A percentile compares a stretch with the other conserved stretches of the same genome.
phyloP scores from a whole-genome alignment of 257 asterid species.

The Salvia splendens region DNA sequence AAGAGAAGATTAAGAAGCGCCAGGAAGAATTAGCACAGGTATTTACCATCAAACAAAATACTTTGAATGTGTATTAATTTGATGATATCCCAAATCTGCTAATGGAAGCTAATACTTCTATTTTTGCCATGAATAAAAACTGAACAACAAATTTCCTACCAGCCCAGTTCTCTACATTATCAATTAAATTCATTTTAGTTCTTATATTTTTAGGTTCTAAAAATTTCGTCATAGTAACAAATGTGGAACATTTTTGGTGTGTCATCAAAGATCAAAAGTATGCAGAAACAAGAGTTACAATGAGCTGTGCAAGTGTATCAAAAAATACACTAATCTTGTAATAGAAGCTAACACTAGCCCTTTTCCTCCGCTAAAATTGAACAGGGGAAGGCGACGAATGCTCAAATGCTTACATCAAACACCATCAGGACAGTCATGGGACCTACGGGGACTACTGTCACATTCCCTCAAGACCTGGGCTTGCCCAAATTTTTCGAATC shows the following conservation, averaged over 20 bases:
- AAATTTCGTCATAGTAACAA: too few relatives aligned
- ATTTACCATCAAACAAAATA: conserved; percentile 3
- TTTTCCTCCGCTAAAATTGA: background rate
- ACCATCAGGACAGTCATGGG: conserved; percentile 80
- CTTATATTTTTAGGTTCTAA: too few relatives aligned
- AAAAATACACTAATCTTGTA: background rate
- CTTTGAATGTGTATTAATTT: too few relatives aligned
- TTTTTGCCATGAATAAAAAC: background rate
- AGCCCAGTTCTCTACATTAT: too few relatives aligned
- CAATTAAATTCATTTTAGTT: too few relatives aligned
- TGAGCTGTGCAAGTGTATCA: too few relatives aligned
- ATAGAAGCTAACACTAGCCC: conserved; percentile 1
- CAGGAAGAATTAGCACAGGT: conserved; percentile 97
- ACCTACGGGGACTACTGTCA: conserved; percentile 79
- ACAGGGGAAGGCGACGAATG: conserved; percentile 76
- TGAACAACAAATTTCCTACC: too few relatives aligned
- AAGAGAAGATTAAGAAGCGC: conserved; percentile 85
- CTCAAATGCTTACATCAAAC: conserved; percentile 61
- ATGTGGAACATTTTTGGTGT: too few relatives aligned
- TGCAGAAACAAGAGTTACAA: too few relatives aligned
- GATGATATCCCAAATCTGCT: background rate
- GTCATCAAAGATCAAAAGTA: too few relatives aligned
- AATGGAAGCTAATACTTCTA: conserved; percentile 5
- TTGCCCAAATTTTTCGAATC: conserved; percentile 66
- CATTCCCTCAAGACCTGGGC: conserved; percentile 82